Conservation (phyloP, 202 grass and related monocot species). For the Cymbopogon flexuosus region DNA sequence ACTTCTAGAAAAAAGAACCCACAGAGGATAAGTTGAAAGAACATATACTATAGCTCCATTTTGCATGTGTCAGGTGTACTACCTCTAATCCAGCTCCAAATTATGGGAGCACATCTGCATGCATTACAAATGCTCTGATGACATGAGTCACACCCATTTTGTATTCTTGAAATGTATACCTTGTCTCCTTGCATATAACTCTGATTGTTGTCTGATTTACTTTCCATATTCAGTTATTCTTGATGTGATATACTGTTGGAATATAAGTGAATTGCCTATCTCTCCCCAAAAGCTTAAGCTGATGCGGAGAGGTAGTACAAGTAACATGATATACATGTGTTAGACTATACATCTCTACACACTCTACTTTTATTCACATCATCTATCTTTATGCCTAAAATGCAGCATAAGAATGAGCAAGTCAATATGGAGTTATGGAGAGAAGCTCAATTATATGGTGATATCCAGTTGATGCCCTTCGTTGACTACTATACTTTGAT, state of each 20-base stretch:
- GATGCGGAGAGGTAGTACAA: no score
- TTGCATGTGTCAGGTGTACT: neutral
- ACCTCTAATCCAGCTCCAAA: neutral
- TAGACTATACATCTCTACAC: no score
- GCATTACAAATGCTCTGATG: conserved; percentile 7
- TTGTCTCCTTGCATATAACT: neutral
- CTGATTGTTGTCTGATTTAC: neutral
- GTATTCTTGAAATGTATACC: neutral
- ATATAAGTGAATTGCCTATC: no score
- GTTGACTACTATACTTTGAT: conserved; percentile 92
- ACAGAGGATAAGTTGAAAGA: neutral
- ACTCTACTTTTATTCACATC: neutral
- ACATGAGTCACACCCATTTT: neutral
- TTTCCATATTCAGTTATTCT: conserved; percentile 16
- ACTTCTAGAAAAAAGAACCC: neutral
- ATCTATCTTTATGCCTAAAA: conserved; percentile 9
- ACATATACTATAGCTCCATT: neutral
- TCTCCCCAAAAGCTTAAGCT: no score
- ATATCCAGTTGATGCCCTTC: conserved; percentile 95
- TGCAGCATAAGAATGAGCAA: conserved; percentile 76
- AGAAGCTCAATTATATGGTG: conserved; percentile 75
- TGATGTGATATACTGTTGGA: neutral
- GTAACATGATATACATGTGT: no score
- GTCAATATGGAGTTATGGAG: conserved; percentile 84
- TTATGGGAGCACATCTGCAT: neutral